Base-by-base conservation (phyloP, 345 rosid genomes). In the Sapria himalayana region DNA sequence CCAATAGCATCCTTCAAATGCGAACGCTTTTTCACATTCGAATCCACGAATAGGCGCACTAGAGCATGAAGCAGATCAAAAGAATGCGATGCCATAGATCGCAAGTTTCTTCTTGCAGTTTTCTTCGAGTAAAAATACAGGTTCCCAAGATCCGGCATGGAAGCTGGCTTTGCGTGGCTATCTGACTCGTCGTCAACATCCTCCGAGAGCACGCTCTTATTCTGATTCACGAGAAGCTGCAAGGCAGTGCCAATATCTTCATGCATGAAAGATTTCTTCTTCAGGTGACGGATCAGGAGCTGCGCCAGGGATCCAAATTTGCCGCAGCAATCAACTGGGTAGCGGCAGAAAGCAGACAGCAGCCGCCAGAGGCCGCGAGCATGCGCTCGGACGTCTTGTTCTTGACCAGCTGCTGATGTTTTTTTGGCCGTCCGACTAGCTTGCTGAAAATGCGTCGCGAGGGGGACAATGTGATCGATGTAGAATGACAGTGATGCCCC, bases 211-310 rank as follows among this genome's bases (percentile, higher is more conserved):
- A 37, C 49, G 45, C 52, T 51, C 56, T 48, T 76, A 54, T 76
- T 89, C 61, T 89, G 81, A 63, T 67, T 72, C 48, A 89, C 92
- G 61, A 89, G 78, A 61, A 69, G 54, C 73, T 78, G 76, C 34
- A 89, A 45, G 51, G 93, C 71, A 63, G 67, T 50, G 51, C 76
- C 70, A 54, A 79, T 63, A 23, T 55, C 55, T 56, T 76, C 76
- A 45, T 69, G 72, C 93, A 78, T 78, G 55, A 60, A 66, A 21
- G 85, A 33, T 25, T 82, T 57, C 41, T 67, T 68, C 52, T 67
- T 66, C 12, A 76, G 57, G 53, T 69, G 60, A 45, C 41, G 50
- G 48, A 65, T 58, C 50, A 89, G 55, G 48, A 82, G 69, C 49
- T 66, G 58, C 36, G 78, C 70, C 65, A 89, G 57, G 37, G 76